Evolutionary conservation across 352 stramenopile species (phyloP), one percentile per base, ranked within the genome.

Genomic region (Globisporangium abappressorium): DNA sequence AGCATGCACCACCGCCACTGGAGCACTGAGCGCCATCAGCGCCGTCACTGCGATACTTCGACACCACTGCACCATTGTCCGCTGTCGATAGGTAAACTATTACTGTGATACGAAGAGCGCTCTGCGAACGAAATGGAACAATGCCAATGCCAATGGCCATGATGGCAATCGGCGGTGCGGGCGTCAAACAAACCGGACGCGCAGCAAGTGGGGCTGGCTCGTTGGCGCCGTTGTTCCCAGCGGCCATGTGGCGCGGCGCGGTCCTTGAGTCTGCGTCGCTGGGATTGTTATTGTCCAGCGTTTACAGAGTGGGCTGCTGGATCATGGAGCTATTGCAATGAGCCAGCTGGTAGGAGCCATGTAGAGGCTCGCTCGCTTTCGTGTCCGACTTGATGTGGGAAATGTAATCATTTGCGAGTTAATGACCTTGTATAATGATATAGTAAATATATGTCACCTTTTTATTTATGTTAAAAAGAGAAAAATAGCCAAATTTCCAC

Each of bases 281-380:
- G 38, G 38, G 38, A 20, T 46, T 46, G 12, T 34, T 12, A 14
- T 46, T 12, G 26, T 57, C 18, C 26, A 55, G 36, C 36, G 36
- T 9, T 49, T n/a, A 49, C 41, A n/a, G 41, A 5, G 14, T 49
- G 20, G 41, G 14, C 41, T n/a, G 28, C 28, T 33, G 28, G n/a
- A 9, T n/a, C 14, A 49, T 49, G 41, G n/a, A 46, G 15, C 14
- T 38, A n/a, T 12, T 12, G 18, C 28, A 33, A 26, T 14, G 47
- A 28, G 28, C 8, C 62, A 68, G 62, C 62, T 68, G 62, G 62
- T 61, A 68, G 62, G 41, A 15, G 49, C 15, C 9, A 62, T 68
- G 62, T 68, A 68, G 38, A 68, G 53, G 51, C 26, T 28, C 20
- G 22, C 12, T 33, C 14, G 30, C 30, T 34, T 36, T 57, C 14